Evolutionary conservation across 495 filamentous ascomycete genomes (phyloP).

Genomic region (Corynascus novoguineensis): DNA sequence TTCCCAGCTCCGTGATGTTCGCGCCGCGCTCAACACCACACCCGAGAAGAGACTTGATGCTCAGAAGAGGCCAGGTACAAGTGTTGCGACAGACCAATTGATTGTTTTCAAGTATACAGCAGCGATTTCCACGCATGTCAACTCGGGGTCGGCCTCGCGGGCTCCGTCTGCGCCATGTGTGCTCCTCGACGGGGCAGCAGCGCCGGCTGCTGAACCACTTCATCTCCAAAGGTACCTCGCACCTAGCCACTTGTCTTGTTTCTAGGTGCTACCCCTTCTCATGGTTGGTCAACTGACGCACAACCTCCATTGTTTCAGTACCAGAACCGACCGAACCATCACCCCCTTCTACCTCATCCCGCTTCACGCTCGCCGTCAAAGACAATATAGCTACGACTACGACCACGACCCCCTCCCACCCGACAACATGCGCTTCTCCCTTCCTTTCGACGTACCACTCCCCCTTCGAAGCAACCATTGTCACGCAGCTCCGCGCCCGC

Average conservation of each 20-base stretch:
- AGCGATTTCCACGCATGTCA: constrained; percentile 17
- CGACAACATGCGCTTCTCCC: constrained; percentile 78
- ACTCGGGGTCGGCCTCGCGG: constrained; percentile 20
- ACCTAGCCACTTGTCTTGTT: not conserved
- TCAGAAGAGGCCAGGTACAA: not conserved
- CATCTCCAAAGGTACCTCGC: constrained; percentile 20
- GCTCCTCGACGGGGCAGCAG: constrained; percentile 15
- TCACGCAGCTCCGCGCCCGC: constrained; percentile 55
- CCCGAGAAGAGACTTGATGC: too few relatives aligned
- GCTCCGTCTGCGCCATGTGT: constrained; percentile 21
- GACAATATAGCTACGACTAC: constrained; percentile 75
- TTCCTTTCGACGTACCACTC: constrained; percentile 63
- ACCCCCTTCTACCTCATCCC: not conserved
- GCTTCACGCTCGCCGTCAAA: constrained; percentile 62
- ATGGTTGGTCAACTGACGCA: not conserved
- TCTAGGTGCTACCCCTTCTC: not conserved
- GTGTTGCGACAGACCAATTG: constrained; percentile 11
- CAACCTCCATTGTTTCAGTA: not conserved
- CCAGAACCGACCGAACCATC: constrained; percentile 1
- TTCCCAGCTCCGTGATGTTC: too few relatives aligned
- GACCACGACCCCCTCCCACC: constrained; percentile 63
- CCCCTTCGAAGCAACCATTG: constrained; percentile 82
- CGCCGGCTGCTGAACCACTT: constrained; percentile 31
- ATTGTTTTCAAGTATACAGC: not conserved
- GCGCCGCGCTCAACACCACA: too few relatives aligned